Conservation (phyloP, 148 eudicot species). For the Cornus suecica region DNA sequence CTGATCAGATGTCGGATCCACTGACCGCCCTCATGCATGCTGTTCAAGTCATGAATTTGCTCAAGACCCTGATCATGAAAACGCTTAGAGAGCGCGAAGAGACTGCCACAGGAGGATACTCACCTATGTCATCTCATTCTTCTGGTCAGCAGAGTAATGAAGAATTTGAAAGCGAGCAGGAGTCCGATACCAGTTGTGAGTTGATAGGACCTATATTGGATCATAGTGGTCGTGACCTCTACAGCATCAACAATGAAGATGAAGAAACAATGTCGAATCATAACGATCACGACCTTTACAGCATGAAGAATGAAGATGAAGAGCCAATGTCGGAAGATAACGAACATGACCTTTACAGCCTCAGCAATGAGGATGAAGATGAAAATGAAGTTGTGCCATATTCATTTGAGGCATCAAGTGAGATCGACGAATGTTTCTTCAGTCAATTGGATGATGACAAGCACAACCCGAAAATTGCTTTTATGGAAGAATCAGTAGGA, state of each 20-base stretch:
- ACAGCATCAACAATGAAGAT: constrained; percentile 24
- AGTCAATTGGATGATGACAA: constrained; percentile 45
- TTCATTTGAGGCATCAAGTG: no score
- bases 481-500: constrained; percentile 15
- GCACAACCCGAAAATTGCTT: constrained; percentile 23
- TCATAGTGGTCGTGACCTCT: constrained; percentile 35
- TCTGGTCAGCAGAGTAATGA: constrained; percentile 41
- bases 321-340: constrained; percentile 53
- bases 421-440: constrained; percentile 68
- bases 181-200: constrained; percentile 63
- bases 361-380: constrained; percentile 25
- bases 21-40: constrained; percentile 92
- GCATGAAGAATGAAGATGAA: constrained; percentile 25
- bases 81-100: constrained; percentile 83
- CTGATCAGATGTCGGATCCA: constrained; percentile 89
- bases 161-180: constrained; percentile 63
- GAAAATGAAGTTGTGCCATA: constrained; percentile 19
- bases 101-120: constrained; percentile 38
- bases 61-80: constrained; percentile 73
- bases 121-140: constrained; percentile 63
- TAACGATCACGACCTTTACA: constrained; percentile 38
- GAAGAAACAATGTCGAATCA: constrained; percentile 50
- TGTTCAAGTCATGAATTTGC: constrained; percentile 95
- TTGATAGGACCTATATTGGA: constrained; percentile 54
- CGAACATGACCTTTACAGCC: constrained; percentile 30